Evolutionary conservation across 208 protist genomes (phyloP).

Genomic region (Herpetomonas tarakana): DNA sequence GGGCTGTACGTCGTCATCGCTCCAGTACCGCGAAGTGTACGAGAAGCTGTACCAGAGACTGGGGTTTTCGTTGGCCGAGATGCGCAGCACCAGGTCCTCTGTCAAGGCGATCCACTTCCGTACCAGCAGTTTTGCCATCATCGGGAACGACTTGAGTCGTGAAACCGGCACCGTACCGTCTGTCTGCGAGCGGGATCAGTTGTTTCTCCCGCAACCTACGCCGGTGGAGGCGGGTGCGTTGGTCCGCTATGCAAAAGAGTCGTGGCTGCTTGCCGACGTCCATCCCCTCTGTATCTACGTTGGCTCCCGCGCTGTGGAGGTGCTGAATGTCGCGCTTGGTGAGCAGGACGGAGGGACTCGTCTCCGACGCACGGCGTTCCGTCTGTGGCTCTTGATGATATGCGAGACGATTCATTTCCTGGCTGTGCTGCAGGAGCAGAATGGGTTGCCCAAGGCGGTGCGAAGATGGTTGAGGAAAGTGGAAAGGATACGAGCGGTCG

Average conservation of each 20-base stretch:
- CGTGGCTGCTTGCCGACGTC: neutral
- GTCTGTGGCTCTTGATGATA: conserved; percentile 49
- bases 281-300: neutral
- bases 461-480: conserved; percentile 14
- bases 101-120: neutral
- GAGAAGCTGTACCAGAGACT: neutral
- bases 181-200: neutral
- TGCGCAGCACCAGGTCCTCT: neutral
- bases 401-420: conserved; percentile 62
- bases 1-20: neutral
- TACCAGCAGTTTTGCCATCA: neutral
- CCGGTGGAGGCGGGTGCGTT: neutral
- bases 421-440: conserved; percentile 36
- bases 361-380: conserved; percentile 31
- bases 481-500: no score
- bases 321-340: neutral
- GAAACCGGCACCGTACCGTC: neutral
- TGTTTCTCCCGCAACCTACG: neutral
- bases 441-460: conserved; percentile 24
- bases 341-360: neutral
- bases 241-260: neutral
- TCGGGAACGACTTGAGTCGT: neutral
- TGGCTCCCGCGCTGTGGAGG: neutral
- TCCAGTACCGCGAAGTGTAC: neutral
- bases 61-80: neutral